Base-by-base conservation (phyloP, 148 eudicot genomes). In the Tetragonia tetragonoides region DNA sequence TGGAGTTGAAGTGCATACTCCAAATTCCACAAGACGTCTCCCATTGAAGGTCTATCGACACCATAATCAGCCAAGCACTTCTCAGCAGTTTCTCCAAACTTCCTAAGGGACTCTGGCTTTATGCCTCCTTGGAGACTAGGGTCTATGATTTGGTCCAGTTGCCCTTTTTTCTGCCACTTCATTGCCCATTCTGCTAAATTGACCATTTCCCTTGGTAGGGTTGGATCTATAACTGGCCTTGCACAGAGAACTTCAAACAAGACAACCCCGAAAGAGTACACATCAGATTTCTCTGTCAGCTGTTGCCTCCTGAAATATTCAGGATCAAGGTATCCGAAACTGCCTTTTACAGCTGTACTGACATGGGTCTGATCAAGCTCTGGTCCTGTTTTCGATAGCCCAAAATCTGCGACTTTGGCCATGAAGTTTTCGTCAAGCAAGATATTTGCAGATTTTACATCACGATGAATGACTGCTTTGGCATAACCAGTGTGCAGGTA, bases 181-280 rank as follows among this genome's bases (percentile, higher is more conserved):
- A 83, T 79, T 49, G 85, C 85, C 85, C 85, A 83, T 66, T 83
- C 85, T 11, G 85, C 85, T 66, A 83, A 77, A 72, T 83, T 83
- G 17, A 83, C 85, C 85, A 79, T 79, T 72, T 83, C 85, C 66
- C 85, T 66, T 7, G 80, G 80, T 18, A 83, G 70, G 28, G 85
- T 79, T 7, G 85, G 85, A 47, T 83, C 85, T 28, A 83, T 83
- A 49, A 83, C 85, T 7, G 82, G 82, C 74, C 82, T 80, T 46
- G 83, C 83, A 23, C 83, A 81, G 15, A 81, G 56, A 62, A 70
- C 75, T 75, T 81, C 83, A 12, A 81, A 81, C 18, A 81, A 77
- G 47, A 81, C 83, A 28, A 81, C 83, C 38, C 83, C 83, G 5
- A 81, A 81, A 2, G 83, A 81, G 70, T 81, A 81, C 46, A 81